Percentiles rank a stretch among this genome's conserved stretches.
Evolutionary conservation across 176 grass and related monocot genomes (phyloP).

Genomic region (Rhynchospora pubera): DNA sequence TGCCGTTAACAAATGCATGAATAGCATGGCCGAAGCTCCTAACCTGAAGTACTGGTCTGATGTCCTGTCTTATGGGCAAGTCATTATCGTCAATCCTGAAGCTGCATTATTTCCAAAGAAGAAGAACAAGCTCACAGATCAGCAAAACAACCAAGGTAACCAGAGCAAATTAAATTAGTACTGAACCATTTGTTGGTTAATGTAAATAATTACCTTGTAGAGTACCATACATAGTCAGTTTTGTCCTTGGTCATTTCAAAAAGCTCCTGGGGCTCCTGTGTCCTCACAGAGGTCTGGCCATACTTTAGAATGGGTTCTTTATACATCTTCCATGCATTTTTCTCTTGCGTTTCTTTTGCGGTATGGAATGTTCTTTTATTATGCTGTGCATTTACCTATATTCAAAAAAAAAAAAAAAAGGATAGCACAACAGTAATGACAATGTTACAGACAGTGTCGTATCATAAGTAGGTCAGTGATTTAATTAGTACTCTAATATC

Average conservation of each 20-base stretch:
- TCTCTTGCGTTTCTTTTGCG: slow-evolving; percentile 24
- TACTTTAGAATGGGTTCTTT: slow-evolving; percentile 38
- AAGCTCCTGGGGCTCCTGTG: slow-evolving; percentile 24
- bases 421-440: not conserved
- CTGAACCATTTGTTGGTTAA: not conserved
- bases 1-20: slow-evolving; percentile 49
- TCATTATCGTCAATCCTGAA: slow-evolving; percentile 54
- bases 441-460: not conserved
- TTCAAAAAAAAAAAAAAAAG: not conserved
- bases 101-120: slow-evolving; percentile 32
- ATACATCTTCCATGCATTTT: slow-evolving; percentile 76
- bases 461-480: not conserved
- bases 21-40: slow-evolving; percentile 56
- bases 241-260: slow-evolving; percentile 69
- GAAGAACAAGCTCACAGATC: not conserved
- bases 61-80: slow-evolving; percentile 46
- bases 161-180: not conserved
- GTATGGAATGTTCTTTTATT: slow-evolving; percentile 73
- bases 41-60: slow-evolving; percentile 54
- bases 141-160: not conserved
- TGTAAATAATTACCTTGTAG: slow-evolving; percentile 49
- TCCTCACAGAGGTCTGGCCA: slow-evolving; percentile 15
- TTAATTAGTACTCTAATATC: not conserved
- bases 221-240: slow-evolving; percentile 87
- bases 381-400: slow-evolving; percentile 80